phyloP scores from a whole-genome alignment of 352 stramenopile species.

The Phytophthora foliorum region DNA sequence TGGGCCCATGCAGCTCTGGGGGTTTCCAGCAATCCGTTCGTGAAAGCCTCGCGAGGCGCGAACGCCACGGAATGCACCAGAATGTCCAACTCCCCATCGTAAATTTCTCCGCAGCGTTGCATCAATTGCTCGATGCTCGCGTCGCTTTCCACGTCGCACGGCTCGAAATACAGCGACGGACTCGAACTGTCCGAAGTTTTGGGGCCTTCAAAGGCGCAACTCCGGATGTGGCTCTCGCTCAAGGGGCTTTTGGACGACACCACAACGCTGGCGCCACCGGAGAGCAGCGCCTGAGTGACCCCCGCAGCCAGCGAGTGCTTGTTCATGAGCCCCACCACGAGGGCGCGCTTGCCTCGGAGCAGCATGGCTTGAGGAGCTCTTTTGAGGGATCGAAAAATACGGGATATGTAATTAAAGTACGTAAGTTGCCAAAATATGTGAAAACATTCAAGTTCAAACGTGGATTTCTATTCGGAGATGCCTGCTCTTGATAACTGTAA shows the following conservation, averaged over 20 bases:
- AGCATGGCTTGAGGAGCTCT: no score
- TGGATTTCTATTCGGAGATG: conserved; percentile 8
- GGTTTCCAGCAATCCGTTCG: conserved; percentile 64
- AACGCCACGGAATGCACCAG: conserved; percentile 94
- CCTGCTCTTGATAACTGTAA: conserved; percentile 7
- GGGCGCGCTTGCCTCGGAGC: conserved; percentile 70
- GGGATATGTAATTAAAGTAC: conserved; percentile 7
- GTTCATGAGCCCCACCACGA: conserved; percentile 93
- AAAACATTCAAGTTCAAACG: not conserved
- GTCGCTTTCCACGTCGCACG: conserved; percentile 84
- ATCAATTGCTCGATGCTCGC: conserved; percentile 64
- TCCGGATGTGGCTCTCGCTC: conserved; percentile 53
- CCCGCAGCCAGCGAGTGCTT: conserved; percentile 88
- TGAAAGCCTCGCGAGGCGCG: conserved; percentile 80
- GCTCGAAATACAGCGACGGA: conserved; percentile 54
- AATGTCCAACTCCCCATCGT: conserved; percentile 78
- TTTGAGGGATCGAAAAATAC: no score
- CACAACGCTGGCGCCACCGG: conserved; percentile 73
- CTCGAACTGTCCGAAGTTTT: conserved; percentile 4
- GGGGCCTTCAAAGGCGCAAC: conserved; percentile 60
- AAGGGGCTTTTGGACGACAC: conserved; percentile 75
- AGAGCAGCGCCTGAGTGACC: conserved; percentile 76
- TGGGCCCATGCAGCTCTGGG: conserved; percentile 67
- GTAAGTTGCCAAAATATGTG: not conserved
- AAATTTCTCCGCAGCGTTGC: conserved; percentile 46